These are phyloP conservation scores for Citrus unshiu DNA, from an alignment of 345 rosid species.

Conservation along the genomic window DNA sequence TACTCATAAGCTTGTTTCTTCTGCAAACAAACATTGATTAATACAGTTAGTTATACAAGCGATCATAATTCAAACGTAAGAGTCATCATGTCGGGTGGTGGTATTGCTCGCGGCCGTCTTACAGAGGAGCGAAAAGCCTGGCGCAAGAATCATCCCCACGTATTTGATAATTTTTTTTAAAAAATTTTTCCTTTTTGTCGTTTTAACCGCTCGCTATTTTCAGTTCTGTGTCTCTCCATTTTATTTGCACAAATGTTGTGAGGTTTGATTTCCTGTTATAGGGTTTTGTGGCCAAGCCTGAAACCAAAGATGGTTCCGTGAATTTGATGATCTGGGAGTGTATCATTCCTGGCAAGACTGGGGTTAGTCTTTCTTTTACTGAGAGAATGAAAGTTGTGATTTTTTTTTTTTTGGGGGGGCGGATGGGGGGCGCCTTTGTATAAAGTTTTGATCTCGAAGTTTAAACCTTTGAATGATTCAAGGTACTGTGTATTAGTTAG, in stretches of 20 bases:
- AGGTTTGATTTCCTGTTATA: slow-evolving; percentile 25
- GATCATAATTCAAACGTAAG: not conserved
- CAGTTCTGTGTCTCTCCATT: not conserved
- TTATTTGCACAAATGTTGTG: slow-evolving; percentile 21
- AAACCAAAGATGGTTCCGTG: slow-evolving; percentile 40
- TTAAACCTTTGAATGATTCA: not conserved
- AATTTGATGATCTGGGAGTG: slow-evolving; percentile 59
- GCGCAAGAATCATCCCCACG: slow-evolving; percentile 59
- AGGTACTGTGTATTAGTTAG: not conserved
- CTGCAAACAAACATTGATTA: not conserved
- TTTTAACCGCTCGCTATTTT: not conserved
- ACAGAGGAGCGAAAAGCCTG: slow-evolving; percentile 51
- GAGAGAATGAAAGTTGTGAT: not conserved
- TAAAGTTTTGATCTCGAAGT: not conserved
- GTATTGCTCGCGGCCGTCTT: slow-evolving; percentile 53
- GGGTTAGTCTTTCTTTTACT: slow-evolving; percentile 30
- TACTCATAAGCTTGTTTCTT: not conserved
- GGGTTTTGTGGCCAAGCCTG: slow-evolving; percentile 61
- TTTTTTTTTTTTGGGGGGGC: not conserved
- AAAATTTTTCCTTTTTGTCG: not conserved
- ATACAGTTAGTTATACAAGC: not conserved
- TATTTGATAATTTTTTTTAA: slow-evolving; percentile 4
- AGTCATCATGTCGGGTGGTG: slow-evolving; percentile 39
- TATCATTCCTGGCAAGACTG: slow-evolving; percentile 45
- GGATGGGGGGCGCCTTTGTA: no score